Percentiles rank a stretch among this genome's conserved stretches.
Evolutionary conservation across 805 yeast species (phyloP).

Genomic region (Yarrowia sp.): DNA sequence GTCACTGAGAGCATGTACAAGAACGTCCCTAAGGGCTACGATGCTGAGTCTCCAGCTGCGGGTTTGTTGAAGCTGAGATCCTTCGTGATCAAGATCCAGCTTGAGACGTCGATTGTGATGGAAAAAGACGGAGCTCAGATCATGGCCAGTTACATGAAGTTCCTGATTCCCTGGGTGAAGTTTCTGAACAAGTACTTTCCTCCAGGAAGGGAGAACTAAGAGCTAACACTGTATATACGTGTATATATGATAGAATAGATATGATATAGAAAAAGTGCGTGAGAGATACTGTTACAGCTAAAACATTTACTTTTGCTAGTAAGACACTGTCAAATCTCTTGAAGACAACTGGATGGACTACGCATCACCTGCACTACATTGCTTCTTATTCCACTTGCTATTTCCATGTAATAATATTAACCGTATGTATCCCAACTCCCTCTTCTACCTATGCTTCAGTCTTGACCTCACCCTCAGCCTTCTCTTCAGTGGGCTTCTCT

Average conservation of each 20-base stretch:
- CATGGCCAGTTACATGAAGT: constrained; percentile 24
- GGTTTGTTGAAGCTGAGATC: constrained; percentile 17
- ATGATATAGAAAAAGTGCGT: too few relatives aligned
- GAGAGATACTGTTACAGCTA: too few relatives aligned
- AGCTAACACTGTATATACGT: not conserved
- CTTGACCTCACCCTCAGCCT: not conserved
- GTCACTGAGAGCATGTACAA: constrained; percentile 21
- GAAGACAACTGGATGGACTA: too few relatives aligned
- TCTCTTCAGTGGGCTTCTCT: not conserved
- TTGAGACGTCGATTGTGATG: constrained; percentile 8
- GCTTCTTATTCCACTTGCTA: too few relatives aligned
- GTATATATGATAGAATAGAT: constrained; percentile 5
- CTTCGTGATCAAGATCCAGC: constrained; percentile 19
- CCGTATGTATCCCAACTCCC: constrained; percentile 7
- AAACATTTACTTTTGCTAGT: too few relatives aligned
- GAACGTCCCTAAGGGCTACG: constrained; percentile 28
- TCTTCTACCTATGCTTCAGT: constrained; percentile 1
- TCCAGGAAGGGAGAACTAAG: not conserved
- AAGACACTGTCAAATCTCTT: too few relatives aligned
- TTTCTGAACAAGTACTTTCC: constrained; percentile 15
- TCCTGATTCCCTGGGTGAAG: constrained; percentile 28
- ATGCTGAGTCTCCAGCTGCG: constrained; percentile 14
- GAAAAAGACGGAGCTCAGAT: constrained; percentile 33
- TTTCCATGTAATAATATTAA: constrained; percentile 5
- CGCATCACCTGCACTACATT: too few relatives aligned